Evolutionary conservation across 768 basidiomycete species (phyloP), one percentile per base, ranked within the genome.

Genomic region (Mycena pura): DNA sequence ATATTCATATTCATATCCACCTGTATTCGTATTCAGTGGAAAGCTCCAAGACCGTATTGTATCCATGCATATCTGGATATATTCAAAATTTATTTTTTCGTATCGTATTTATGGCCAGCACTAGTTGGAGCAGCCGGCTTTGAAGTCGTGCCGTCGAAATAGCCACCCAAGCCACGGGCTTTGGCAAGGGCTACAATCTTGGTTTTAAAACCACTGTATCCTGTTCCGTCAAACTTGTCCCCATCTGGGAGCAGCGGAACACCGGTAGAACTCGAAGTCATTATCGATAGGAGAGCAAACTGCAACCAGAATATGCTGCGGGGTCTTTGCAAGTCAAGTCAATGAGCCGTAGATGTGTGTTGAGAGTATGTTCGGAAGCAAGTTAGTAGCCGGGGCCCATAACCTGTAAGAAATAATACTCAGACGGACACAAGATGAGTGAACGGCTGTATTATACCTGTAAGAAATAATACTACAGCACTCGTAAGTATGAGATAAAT

Each of bases 201-300:
- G 24, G 52, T 64, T 45, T 61, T 66, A 39, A 60, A 70, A 19
- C 49, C 44, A 27, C 38, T 29, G 25, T 50, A 70, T 51, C 69
- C 70, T 3, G 53, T 61, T 5, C 69, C 66, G 49, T 72, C 65
- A 52, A 68, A 71, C 17, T 67, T 58, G 13, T 63, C 59, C 5
- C 57, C 48, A 13, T 68, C 67, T 14, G 69, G 60, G 47, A 72
- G 63, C 3, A 56, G 56, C 5, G 62, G 67, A 27, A 70, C 68
- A 28, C 49, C 28, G 45, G 61, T 50, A 29, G 58, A 44, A 32
- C 47, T 46, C 53, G 53, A 55, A 36, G 43, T n/a, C 53, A 55
- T 55, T 19, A 22, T 45, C 19, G 19, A 34, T n/a, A n/a, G 32
- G 3, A 24, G 36, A 3, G n/a, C 22, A 10, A 19, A 43, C 40